phyloP scores from a whole-genome alignment of 2,329 filamentous ascomycete species.

The Aspergillus amoenus region DNA sequence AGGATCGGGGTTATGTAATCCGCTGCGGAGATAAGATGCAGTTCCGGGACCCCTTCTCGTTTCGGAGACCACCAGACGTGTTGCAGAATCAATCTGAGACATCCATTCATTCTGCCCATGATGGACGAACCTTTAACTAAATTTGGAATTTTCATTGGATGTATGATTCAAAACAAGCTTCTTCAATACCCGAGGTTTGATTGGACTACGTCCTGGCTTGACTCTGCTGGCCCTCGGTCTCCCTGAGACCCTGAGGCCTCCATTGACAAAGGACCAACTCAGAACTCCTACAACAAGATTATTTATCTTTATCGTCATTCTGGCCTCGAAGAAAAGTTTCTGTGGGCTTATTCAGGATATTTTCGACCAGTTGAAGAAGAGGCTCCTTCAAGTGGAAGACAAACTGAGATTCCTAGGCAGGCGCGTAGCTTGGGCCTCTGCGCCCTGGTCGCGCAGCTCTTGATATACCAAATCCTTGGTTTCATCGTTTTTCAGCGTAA shows the following conservation, averaged over 20 bases:
- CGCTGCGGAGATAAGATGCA: neutral
- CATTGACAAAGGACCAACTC: too few species aligned
- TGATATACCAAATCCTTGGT: neutral
- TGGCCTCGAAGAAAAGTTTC: too few species aligned
- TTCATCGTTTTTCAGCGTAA: neutral
- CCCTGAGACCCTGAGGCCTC: neutral
- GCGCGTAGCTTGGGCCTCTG: neutral
- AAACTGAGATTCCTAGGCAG: neutral
- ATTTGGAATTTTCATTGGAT: neutral
- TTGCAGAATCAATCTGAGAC: neutral
- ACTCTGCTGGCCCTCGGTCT: neutral
- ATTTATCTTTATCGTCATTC: too few species aligned
- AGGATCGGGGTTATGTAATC: slow-evolving; percentile 9
- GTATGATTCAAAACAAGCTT: neutral
- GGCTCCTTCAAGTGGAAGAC: neutral
- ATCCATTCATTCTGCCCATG: neutral
- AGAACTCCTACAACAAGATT: too few species aligned
- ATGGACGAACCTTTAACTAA: neutral
- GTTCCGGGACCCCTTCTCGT: neutral
- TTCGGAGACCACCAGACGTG: neutral
- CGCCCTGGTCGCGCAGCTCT: neutral
- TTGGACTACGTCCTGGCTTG: neutral
- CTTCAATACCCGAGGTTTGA: neutral
- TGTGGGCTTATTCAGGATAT: too few species aligned
- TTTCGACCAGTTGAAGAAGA: too few species aligned